Percentiles rank a stretch among this genome's conserved stretches.
Conservation (phyloP, 164 flowering plant species). For the Stephania cephalantha region DNA sequence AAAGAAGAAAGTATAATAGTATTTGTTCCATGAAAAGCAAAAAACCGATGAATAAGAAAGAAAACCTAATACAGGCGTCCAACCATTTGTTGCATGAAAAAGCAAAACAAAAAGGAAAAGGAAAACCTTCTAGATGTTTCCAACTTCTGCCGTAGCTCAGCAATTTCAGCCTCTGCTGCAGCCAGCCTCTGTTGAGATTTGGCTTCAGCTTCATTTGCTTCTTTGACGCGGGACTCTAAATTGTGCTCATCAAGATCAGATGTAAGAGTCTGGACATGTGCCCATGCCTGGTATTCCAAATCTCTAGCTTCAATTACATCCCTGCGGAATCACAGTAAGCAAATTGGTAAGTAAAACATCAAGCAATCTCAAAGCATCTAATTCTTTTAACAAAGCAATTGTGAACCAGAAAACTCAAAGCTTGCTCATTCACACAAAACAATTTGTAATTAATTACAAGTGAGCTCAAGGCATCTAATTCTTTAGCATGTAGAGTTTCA, state of each 20-base stretch:
- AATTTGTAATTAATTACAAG: no score
- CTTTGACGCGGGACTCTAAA: conserved; percentile 79
- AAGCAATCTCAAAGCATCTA: not conserved
- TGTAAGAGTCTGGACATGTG: conserved; percentile 72
- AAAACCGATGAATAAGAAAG: not conserved
- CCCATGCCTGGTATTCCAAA: conserved; percentile 86
- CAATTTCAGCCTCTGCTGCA: conserved; percentile 95
- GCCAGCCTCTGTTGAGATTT: conserved; percentile 81
- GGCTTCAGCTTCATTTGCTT: conserved; percentile 95
- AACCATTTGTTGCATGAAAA: not conserved
- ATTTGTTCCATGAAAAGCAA: not conserved
- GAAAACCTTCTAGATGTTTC: conserved; percentile 68
- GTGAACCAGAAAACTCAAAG: no score
- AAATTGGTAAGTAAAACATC: not conserved
- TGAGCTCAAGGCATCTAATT: no score
- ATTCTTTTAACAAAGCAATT: not conserved
- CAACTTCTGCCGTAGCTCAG: conserved; percentile 72
- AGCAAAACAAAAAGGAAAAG: not conserved
- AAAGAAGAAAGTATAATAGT: not conserved
- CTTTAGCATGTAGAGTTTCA: not conserved
- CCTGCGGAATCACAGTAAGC: conserved; percentile 31
- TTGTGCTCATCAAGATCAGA: conserved; percentile 83
- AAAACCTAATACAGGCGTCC: conserved; percentile 34
- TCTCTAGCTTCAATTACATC: conserved; percentile 69
- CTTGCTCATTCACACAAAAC: no score